A percentile compares a stretch with the other conserved stretches of the same genome.
Evolutionary conservation across 2,329 filamentous ascomycete species (phyloP).

Genomic region (Neofusicoccum kwambonambiense): DNA sequence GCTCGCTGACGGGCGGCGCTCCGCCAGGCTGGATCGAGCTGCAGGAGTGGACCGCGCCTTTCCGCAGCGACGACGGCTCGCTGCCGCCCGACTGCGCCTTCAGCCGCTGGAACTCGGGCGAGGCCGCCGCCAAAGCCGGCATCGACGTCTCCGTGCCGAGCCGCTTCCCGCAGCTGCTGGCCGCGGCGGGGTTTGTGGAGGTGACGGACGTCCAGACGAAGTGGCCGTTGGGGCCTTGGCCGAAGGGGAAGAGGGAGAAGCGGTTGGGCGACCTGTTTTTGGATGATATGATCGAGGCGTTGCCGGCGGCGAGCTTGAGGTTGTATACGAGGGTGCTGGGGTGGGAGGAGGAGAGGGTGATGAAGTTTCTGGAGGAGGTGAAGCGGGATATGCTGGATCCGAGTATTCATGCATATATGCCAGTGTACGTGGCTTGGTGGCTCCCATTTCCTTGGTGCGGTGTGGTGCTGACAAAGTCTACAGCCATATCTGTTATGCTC

Average conservation of each 20-base stretch:
- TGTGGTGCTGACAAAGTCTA: neutral
- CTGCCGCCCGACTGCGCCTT: conserved; percentile 20
- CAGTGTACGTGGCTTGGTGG: neutral
- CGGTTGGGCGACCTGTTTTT: conserved; percentile 46
- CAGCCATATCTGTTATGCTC: neutral
- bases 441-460: neutral
- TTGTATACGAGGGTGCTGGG: neutral
- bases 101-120: conserved; percentile 23
- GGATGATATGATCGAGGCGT: conserved; percentile 21
- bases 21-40: conserved; percentile 43
- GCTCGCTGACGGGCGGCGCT: too few species aligned
- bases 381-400: neutral
- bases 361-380: neutral
- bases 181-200: conserved; percentile 44
- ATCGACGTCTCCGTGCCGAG: conserved; percentile 40
- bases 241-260: conserved; percentile 50
- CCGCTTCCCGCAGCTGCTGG: conserved; percentile 40
- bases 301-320: neutral
- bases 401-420: neutral
- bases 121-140: conserved; percentile 40
- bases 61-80: conserved; percentile 24
- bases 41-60: conserved; percentile 37
- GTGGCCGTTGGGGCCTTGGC: conserved; percentile 46
- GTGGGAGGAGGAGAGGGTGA: neutral
- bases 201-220: conserved; percentile 35